phyloP scores from a whole-genome alignment of 441 rosid species.

The Corymbia calophylla region DNA sequence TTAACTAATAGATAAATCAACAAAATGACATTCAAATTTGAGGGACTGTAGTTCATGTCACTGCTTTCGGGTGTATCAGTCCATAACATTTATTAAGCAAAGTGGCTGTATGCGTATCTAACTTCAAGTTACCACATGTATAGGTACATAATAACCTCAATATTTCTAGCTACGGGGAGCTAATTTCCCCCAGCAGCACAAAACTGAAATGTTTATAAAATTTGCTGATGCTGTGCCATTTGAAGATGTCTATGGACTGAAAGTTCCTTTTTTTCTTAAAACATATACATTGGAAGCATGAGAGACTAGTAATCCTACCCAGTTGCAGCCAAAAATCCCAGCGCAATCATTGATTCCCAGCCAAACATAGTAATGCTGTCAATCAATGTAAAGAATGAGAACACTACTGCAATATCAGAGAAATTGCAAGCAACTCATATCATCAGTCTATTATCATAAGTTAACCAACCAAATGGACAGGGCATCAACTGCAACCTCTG shows the following conservation, averaged over 20 bases:
- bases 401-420: background rate
- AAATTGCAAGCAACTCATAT: background rate
- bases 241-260: background rate
- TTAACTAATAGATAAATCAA: background rate
- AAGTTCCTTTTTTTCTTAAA: background rate
- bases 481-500: slow-evolving; percentile 35
- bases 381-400: background rate
- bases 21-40: background rate
- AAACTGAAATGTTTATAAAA: background rate
- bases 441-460: background rate
- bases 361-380: background rate
- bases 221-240: background rate
- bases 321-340: background rate
- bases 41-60: background rate
- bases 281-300: background rate
- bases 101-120: background rate
- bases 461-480: slow-evolving; percentile 36
- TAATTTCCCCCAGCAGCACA: background rate
- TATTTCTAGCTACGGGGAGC: background rate
- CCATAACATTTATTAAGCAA: background rate
- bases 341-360: background rate
- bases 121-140: background rate
- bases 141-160: background rate
- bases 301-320: background rate
- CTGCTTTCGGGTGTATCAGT: background rate